phyloP scores from a whole-genome alignment of 805 yeast species.

The Lachancea sp. region DNA sequence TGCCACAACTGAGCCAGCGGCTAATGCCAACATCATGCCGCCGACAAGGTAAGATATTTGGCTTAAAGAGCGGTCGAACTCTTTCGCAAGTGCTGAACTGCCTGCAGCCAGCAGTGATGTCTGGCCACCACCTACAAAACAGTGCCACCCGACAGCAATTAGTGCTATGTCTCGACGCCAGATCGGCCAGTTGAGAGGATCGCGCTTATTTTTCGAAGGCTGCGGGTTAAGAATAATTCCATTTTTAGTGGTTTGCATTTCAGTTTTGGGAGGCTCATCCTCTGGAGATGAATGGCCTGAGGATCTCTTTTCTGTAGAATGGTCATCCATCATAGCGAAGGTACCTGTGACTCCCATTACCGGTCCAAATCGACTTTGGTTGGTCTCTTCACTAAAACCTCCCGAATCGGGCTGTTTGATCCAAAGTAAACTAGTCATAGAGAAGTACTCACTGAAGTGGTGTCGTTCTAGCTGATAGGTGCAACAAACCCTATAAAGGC shows the following conservation, averaged over 20 bases:
- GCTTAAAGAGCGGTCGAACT: constrained; percentile 39
- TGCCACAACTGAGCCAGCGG: constrained; percentile 51
- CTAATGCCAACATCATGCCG: constrained; percentile 50
- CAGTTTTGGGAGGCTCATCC: neutral
- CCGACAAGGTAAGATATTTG: constrained; percentile 51
- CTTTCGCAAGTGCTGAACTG: constrained; percentile 35
- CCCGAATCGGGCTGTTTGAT: constrained; percentile 1
- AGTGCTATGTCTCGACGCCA: constrained; percentile 53
- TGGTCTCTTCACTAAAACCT: neutral
- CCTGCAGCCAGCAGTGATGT: constrained; percentile 58
- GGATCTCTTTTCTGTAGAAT: too few species aligned
- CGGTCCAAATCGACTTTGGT: neutral
- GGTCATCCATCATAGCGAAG: constrained; percentile 7
- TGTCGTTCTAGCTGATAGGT: neutral
- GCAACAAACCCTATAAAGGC: neutral
- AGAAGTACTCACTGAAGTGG: neutral
- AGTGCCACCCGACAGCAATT: constrained; percentile 47
- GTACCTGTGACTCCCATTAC: constrained; percentile 8
- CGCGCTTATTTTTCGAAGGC: constrained; percentile 59
- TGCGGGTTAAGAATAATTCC: constrained; percentile 52
- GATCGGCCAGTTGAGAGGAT: constrained; percentile 60
- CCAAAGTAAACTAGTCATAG: constrained; percentile 2
- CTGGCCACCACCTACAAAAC: constrained; percentile 57
- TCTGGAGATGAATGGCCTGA: neutral
- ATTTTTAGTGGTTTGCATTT: constrained; percentile 30